Percentiles rank a stretch among this genome's conserved stretches.
Evolutionary conservation across 2,329 filamentous ascomycete species (phyloP).

Genomic region (Fusarium equiseti): DNA sequence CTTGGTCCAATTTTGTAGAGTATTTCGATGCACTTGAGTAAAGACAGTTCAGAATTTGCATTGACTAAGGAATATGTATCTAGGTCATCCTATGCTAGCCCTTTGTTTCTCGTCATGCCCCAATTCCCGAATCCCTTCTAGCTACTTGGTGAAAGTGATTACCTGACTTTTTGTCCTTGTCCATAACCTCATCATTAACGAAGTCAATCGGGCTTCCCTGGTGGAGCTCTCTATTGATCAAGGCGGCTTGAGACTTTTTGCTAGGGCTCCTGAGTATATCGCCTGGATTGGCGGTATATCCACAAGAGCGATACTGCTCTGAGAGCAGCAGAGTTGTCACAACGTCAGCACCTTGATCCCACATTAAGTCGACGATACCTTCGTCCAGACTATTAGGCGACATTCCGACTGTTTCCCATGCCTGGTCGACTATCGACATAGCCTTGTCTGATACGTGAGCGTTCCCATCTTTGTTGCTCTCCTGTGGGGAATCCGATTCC

Average conservation of each 20-base stretch:
- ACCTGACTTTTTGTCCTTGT: background rate
- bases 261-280: background rate
- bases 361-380: background rate
- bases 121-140: background rate
- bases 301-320: background rate
- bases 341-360: background rate
- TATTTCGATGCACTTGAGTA: slow-evolving; percentile 18
- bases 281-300: background rate
- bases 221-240: background rate
- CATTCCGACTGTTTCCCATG: background rate
- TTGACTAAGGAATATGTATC: background rate
- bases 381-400: background rate
- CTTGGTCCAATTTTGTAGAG: slow-evolving; percentile 20
- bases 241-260: background rate
- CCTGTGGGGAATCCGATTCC: background rate
- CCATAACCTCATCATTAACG: background rate
- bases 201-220: background rate
- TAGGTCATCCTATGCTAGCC: background rate
- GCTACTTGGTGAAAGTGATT: background rate
- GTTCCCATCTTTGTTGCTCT: background rate
- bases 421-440: background rate
- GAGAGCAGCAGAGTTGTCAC: background rate
- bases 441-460: background rate
- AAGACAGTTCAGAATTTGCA: background rate
- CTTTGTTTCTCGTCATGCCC: background rate